Base-by-base conservation (phyloP, 257 asterid species). In the Lithospermum erythrorhizon region DNA sequence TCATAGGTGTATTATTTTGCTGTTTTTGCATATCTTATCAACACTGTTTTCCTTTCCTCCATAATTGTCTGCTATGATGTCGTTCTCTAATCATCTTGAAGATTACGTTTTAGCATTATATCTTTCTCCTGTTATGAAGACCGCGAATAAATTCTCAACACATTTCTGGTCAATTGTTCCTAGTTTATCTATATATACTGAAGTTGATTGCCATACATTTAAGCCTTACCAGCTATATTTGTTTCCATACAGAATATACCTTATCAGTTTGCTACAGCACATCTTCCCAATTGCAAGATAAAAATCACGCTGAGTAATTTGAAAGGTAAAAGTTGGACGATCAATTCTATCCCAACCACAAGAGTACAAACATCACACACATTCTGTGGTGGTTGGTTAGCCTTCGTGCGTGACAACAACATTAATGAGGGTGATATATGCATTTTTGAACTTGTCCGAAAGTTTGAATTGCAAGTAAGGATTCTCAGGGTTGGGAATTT, bases 311-410 rank as follows among this genome's bases (percentile, higher is more conserved):
- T 90, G 55, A 82, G 79, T 58, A 90, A 87, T 77, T 64, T 78
- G 57, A 80, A 78, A 68, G 97, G 97, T 59, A 80, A 85, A 71
- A 78, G 80, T 64, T 90, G 97, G 97, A 81, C 86, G 0, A 85
- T 90, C 57, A 90, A 90, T 76, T 87, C 96, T 6, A 81, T 90
- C 65, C 97, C 97, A 32, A 85, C 87, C 53, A 84, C 89, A 69
- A 80, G 80, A 78, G 90, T 85, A 58, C 94, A 84, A 80, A 84
- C 97, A 60, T 81, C 95, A 17, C 97, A 90, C 69, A 90, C 97
- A 65, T 83, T 90, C 72, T 90, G 97, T 56, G 96, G 97, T 73
- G 97, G 97, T 56, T 90, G 97, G 97, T 76, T 87, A 79, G 70
- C 82, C 68, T 90, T 90, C 79, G 97, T 83, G 75, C 96, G 95